Conservation (phyloP, 2,329 filamentous ascomycete species). For the Metarhizium rileyi region DNA sequence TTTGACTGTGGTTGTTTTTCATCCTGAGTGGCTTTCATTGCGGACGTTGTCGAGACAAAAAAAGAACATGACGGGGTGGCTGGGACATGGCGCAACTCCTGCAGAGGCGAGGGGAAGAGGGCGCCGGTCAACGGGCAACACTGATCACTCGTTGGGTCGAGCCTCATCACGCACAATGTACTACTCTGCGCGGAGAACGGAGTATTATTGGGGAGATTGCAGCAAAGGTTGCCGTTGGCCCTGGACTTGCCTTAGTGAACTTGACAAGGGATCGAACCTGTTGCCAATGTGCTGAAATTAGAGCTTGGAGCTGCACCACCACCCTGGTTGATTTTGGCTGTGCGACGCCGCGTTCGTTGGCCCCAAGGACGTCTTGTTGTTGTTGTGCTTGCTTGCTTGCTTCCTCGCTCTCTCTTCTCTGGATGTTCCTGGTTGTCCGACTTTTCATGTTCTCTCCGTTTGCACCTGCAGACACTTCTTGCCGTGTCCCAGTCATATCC, state of each 20-base stretch:
- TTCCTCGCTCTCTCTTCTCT: neutral
- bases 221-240: neutral
- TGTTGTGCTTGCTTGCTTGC: neutral
- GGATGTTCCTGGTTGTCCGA: no score
- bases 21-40: neutral
- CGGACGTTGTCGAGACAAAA: neutral
- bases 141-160: no score
- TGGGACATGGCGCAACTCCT: neutral
- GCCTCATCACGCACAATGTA: no score
- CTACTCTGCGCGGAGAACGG: no score
- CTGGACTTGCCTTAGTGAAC: neutral
- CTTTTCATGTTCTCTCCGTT: neutral
- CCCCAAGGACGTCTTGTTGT: neutral
- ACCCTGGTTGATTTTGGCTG: neutral
- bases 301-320: neutral
- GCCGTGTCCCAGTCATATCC: neutral
- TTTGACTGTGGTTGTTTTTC: neutral
- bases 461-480: neutral
- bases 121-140: no score
- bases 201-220: neutral
- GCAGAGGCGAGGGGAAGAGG: neutral
- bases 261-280: neutral
- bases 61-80: neutral
- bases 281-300: neutral
- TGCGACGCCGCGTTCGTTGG: neutral